phyloP scores from a whole-genome alignment of 192 early-diverging fungal species.

The Physocladia obscura region DNA sequence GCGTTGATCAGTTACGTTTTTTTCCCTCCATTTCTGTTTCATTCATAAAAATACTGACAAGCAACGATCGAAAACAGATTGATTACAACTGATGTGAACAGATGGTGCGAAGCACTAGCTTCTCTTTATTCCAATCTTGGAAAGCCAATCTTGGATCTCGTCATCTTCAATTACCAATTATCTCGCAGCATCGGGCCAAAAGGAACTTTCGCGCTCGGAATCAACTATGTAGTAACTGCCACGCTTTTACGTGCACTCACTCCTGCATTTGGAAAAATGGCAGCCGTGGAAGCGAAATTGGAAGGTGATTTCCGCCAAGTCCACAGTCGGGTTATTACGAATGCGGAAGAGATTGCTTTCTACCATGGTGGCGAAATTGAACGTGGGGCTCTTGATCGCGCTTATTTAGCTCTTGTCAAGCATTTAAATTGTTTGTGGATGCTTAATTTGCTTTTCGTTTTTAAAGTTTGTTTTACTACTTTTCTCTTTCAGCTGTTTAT shows the following conservation, averaged over 20 bases:
- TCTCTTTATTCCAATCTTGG: slow-evolving; percentile 75
- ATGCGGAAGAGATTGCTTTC: slow-evolving; percentile 53
- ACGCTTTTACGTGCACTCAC: slow-evolving; percentile 39
- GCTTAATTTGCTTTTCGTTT: not conserved
- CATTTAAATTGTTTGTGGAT: slow-evolving; percentile 48
- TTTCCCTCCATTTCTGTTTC: not conserved
- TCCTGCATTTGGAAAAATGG: slow-evolving; percentile 49
- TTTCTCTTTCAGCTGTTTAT: slow-evolving; percentile 37
- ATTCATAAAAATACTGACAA: not conserved
- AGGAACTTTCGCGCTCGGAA: slow-evolving; percentile 37
- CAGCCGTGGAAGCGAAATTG: slow-evolving; percentile 47
- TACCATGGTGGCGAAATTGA: slow-evolving; percentile 49
- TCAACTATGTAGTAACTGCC: slow-evolving; percentile 45
- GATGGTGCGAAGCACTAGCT: slow-evolving; percentile 67
- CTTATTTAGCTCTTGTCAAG: slow-evolving; percentile 47
- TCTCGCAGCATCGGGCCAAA: slow-evolving; percentile 40
- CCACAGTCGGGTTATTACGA: slow-evolving; percentile 47
- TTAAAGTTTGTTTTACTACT: not conserved
- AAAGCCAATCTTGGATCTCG: slow-evolving; percentile 72
- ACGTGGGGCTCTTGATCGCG: slow-evolving; percentile 42
- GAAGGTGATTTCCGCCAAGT: slow-evolving; percentile 50
- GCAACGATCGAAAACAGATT: slow-evolving; percentile 4
- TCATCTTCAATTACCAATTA: slow-evolving; percentile 74
- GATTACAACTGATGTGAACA: slow-evolving; percentile 65
- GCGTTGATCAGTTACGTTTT: slow-evolving; percentile 36